Evolutionary conservation across 2,329 filamentous ascomycete genomes (phyloP).

Genomic region (Venturia effusa): DNA sequence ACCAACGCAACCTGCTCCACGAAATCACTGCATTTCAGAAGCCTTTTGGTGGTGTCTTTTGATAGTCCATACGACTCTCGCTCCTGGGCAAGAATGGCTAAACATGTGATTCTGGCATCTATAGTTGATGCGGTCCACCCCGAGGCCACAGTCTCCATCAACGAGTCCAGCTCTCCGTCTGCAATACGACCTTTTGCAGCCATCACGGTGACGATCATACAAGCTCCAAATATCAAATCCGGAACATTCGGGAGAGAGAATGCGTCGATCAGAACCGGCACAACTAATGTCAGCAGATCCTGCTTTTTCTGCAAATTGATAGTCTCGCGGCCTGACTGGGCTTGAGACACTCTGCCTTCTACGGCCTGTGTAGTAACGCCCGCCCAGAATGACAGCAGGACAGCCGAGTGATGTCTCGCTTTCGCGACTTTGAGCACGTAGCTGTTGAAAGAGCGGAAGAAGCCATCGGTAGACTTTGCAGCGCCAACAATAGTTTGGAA

Average conservation of each 20-base stretch:
- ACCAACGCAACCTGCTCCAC: slow-evolving; percentile 50
- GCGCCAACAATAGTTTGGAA: slow-evolving; percentile 75
- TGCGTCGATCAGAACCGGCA: slow-evolving; percentile 64
- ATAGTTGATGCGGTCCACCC: slow-evolving; percentile 68
- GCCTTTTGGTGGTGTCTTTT: slow-evolving; percentile 55
- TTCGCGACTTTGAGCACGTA: slow-evolving; percentile 68
- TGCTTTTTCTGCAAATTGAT: slow-evolving; percentile 75
- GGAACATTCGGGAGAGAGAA: slow-evolving; percentile 53
- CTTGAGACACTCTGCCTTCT: slow-evolving; percentile 67
- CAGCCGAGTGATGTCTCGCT: slow-evolving; percentile 61
- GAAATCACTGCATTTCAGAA: slow-evolving; percentile 54
- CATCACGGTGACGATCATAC: slow-evolving; percentile 81
- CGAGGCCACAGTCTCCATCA: slow-evolving; percentile 76
- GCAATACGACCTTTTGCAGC: slow-evolving; percentile 72
- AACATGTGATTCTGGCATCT: slow-evolving; percentile 62
- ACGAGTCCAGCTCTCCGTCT: slow-evolving; percentile 66
- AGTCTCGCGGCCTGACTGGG: slow-evolving; percentile 62
- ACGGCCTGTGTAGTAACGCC: slow-evolving; percentile 78
- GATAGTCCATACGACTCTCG: slow-evolving; percentile 61
- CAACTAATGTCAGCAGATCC: slow-evolving; percentile 57
- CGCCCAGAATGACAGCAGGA: slow-evolving; percentile 81
- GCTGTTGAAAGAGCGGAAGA: slow-evolving; percentile 66
- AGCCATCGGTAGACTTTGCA: slow-evolving; percentile 64
- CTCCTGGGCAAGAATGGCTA: slow-evolving; percentile 74
- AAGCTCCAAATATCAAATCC: slow-evolving; percentile 74